Conservation (phyloP, 1,284 basidiomycete genomes). For the Anthracocystis walkeri region DNA sequence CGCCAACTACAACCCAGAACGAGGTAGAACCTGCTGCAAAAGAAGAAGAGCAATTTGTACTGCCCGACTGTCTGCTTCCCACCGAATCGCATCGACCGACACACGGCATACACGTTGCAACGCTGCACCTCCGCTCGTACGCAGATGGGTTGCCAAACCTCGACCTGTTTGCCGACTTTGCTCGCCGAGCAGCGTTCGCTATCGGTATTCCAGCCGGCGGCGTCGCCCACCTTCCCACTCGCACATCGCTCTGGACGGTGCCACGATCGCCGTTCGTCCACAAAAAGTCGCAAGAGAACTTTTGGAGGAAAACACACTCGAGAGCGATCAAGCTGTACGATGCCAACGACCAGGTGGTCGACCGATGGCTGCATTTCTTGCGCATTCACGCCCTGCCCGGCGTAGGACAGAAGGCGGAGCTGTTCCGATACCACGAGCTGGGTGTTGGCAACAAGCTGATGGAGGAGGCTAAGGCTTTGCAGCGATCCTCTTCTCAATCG, state of each 20-base stretch:
- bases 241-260: constrained; percentile 87
- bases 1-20: not conserved
- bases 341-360: constrained; percentile 81
- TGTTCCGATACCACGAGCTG: constrained; percentile 73
- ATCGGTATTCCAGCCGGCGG: constrained; percentile 85
- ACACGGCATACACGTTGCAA: constrained; percentile 83
- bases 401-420: constrained; percentile 84
- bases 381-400: constrained; percentile 82
- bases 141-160: constrained; percentile 73
- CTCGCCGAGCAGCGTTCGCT: constrained; percentile 82
- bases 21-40: not conserved
- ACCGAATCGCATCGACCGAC: constrained; percentile 69
- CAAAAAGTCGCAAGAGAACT: constrained; percentile 97
- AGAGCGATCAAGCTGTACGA: constrained; percentile 91
- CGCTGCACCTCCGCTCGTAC: constrained; percentile 85
- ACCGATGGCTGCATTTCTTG: constrained; percentile 85
- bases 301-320: constrained; percentile 85
- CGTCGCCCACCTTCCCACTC: constrained; percentile 79
- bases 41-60: constrained; percentile 39
- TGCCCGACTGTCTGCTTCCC: constrained; percentile 43
- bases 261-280: constrained; percentile 87
- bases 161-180: constrained; percentile 86
- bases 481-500: constrained; percentile 13
- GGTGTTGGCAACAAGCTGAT: constrained; percentile 43
- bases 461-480: constrained; percentile 44